phyloP scores from a whole-genome alignment of 2,329 filamentous ascomycete species.

The Aspergillus fijiensis region DNA sequence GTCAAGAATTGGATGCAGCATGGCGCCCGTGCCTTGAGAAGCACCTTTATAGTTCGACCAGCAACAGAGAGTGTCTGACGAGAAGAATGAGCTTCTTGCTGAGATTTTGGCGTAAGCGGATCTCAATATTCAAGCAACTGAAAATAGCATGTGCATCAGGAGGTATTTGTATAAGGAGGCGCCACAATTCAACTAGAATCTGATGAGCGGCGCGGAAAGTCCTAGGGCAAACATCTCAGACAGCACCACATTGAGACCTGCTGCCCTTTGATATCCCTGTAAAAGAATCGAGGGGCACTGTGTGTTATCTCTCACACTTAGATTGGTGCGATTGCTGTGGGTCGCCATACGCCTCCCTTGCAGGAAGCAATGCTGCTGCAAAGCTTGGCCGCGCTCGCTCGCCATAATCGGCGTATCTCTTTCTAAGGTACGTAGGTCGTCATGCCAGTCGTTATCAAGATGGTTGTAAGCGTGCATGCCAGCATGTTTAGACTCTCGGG shows the following conservation, averaged over 20 bases:
- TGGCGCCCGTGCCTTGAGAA: conserved; percentile 14
- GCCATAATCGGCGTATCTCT: neutral
- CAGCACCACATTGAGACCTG: neutral
- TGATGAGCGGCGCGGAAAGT: neutral
- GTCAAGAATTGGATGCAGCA: conserved; percentile 39
- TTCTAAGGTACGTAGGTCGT: neutral
- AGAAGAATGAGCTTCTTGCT: neutral
- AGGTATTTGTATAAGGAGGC: neutral
- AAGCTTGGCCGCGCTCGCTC: conserved; percentile 6
- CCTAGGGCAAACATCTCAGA: neutral
- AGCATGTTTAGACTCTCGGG: neutral
- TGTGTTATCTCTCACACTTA: neutral
- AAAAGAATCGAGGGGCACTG: neutral
- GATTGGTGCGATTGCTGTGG: conserved; percentile 1
- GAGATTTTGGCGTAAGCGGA: neutral
- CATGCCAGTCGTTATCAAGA: neutral
- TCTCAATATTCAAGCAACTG: neutral
- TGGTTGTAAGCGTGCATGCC: neutral
- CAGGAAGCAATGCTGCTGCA: conserved; percentile 4
- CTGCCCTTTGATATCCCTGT: neutral
- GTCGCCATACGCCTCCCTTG: conserved; percentile 7
- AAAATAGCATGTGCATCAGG: neutral
- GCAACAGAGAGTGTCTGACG: neutral
- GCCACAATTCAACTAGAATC: neutral
- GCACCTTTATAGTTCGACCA: neutral